These are phyloP conservation scores for Dactylonectria estremocensis DNA, from an alignment of 2,329 filamentous ascomycete genomes.

Conservation along the genomic window DNA sequence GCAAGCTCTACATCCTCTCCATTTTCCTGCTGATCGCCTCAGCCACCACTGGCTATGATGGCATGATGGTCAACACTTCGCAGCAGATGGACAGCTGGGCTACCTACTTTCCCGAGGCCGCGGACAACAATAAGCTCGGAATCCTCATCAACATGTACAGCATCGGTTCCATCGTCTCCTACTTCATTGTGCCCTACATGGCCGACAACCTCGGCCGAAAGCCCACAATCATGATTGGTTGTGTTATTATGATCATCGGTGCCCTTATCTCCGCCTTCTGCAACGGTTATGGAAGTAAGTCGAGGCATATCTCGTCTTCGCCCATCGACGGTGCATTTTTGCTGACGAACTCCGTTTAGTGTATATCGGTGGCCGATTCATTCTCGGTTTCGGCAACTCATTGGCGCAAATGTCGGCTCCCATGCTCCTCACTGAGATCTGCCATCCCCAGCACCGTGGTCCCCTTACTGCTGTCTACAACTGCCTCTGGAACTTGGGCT, in stretches of 20 bases:
- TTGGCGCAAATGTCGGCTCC: conserved; percentile 76
- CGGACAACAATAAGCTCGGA: conserved; percentile 60
- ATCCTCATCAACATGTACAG: conserved; percentile 68
- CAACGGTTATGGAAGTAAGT: conserved; percentile 61
- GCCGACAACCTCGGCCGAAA: conserved; percentile 62
- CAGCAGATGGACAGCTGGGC: conserved; percentile 71
- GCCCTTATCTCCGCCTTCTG: conserved; percentile 59
- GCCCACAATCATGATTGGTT: conserved; percentile 60
- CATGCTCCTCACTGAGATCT: conserved; percentile 76
- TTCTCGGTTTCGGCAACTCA: conserved; percentile 77
- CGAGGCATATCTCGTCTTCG: background rate
- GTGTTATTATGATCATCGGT: conserved; percentile 63
- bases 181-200: conserved; percentile 63
- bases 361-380: conserved; percentile 58
- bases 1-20: conserved; percentile 68
- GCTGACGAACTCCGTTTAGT: conserved; percentile 43
- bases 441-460: conserved; percentile 78
- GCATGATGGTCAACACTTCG: conserved; percentile 72
- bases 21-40: conserved; percentile 72
- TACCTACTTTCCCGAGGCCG: conserved; percentile 61
- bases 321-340: background rate
- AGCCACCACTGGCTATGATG: conserved; percentile 75
- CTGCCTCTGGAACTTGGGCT: conserved; percentile 76
- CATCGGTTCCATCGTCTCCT: conserved; percentile 64
- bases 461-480: conserved; percentile 78